These are phyloP conservation scores for Cardamine resedifolia DNA, from an alignment of 345 rosid species.

Conservation along the genomic window DNA sequence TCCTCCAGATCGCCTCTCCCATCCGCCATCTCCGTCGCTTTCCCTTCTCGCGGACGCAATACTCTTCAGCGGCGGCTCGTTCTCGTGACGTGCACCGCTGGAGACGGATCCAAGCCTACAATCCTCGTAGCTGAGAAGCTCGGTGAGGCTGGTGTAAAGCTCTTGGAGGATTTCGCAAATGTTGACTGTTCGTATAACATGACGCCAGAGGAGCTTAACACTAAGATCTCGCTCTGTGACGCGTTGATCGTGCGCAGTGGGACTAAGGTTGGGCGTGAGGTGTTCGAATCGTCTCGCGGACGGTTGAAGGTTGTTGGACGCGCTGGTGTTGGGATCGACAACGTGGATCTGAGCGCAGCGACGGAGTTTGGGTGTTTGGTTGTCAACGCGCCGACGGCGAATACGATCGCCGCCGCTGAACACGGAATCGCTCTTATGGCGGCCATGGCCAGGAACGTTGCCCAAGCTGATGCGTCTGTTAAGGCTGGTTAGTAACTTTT, in stretches of 20 bases:
- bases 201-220: conserved; percentile 79
- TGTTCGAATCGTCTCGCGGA: conserved; percentile 78
- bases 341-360: conserved; percentile 91
- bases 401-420: conserved; percentile 91
- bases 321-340: conserved; percentile 93
- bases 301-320: conserved; percentile 88
- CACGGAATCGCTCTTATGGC: conserved; percentile 91
- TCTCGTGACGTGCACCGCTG: conserved; percentile 40
- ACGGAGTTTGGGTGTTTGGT: conserved; percentile 90
- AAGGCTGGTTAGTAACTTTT: conserved; percentile 72
- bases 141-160: conserved; percentile 67
- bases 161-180: conserved; percentile 60
- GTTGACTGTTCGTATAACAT: conserved; percentile 84
- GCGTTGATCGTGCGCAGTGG: conserved; percentile 85
- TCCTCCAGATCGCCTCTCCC: conserved; percentile 50
- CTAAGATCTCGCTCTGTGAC: conserved; percentile 89
- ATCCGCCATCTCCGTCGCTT: conserved; percentile 40
- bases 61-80: conserved; percentile 27
- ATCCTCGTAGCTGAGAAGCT: conserved; percentile 86
- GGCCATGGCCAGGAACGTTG: conserved; percentile 85
- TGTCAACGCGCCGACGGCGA: conserved; percentile 91
- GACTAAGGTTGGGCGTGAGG: conserved; percentile 75
- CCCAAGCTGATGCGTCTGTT: conserved; percentile 83
- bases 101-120: conserved; percentile 64
- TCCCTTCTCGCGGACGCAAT: conserved; percentile 23